Base-by-base conservation (phyloP, 2,329 filamentous ascomycete genomes). In the Colletotrichum musicola region DNA sequence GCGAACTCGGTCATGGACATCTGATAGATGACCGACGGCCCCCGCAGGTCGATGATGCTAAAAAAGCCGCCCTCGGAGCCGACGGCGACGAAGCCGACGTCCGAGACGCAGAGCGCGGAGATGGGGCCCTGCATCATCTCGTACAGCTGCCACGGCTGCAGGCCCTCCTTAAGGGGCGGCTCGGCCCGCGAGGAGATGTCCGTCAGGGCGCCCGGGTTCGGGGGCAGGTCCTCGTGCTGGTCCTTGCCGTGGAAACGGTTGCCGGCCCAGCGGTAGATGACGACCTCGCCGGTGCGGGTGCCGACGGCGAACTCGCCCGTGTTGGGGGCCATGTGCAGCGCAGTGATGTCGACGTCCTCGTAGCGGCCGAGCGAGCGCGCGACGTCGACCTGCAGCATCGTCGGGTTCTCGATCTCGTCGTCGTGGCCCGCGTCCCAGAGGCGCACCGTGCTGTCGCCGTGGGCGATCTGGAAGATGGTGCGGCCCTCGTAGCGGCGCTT, bases 371-470 rank as follows among this genome's bases (percentile, higher is more conserved):
- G 84, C 2, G 95, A 93, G 71, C 93, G 88, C 6, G 93, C 92
- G 44, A 98, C 84, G 75, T 99, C 95, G 6, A 97, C 90, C 80
- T 99, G 95, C 25, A 98, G 82, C 61, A 93, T 86, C 84, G 13
- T 22, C 20, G 89, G 86, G 74, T 98, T 98, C 79, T 99, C 96
- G 58, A 99, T 92, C 75, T 98, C 93, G 76, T 99, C 96, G 14
- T 90, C 93, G 75, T 97, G 93, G 0, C 96, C 96, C 20, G 92
- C 89, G 79, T 99, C 96, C 94, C 95, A 99, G 6, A 98, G 84
- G 38, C 95, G 87, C n/a, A 99, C 85, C 0, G 93, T 97, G 61
- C 95, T 94, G 79, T 99, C 96, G 3, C 92, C 94, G 78, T 99
- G 95, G 0, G 94, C 92, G 4, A 93, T 93, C 70, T 95, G 92